Percentiles rank a stretch among this genome's conserved stretches.
phyloP scores from a whole-genome alignment of 2,329 filamentous ascomycete species.

The Byssothecium circinans region DNA sequence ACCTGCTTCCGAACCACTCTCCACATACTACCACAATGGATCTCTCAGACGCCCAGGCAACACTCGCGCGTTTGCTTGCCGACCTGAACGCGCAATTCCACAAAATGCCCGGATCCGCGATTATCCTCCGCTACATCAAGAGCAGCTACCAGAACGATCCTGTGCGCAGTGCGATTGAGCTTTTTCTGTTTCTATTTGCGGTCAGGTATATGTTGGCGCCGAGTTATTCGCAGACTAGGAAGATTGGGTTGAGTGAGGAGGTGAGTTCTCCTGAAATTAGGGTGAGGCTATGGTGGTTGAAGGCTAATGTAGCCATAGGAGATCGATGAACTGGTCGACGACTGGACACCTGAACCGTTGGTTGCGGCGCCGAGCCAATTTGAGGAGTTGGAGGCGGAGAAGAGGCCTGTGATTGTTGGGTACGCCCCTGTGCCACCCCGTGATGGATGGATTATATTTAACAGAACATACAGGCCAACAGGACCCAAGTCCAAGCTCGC shows the following conservation, averaged over 20 bases:
- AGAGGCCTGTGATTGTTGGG: constrained; percentile 84
- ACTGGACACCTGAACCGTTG: constrained; percentile 93
- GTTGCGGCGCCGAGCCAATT: constrained; percentile 72
- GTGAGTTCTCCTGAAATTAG: constrained; percentile 37
- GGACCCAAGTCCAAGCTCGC: constrained; percentile 87
- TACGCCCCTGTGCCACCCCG: constrained; percentile 43
- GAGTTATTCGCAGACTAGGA: constrained; percentile 87
- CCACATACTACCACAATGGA: constrained; percentile 50
- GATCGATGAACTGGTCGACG: constrained; percentile 94
- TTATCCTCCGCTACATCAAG: constrained; percentile 91
- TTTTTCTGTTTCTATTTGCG: constrained; percentile 93
- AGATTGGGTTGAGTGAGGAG: constrained; percentile 85
- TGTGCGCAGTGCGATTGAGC: constrained; percentile 86
- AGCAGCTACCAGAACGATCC: constrained; percentile 98
- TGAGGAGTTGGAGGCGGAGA: constrained; percentile 82
- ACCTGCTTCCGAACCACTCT: background rate
- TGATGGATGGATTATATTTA: background rate
- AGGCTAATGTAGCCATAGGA: constrained; percentile 56
- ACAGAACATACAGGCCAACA: constrained; percentile 63
- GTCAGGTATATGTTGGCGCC: constrained; percentile 90
- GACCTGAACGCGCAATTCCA: constrained; percentile 71
- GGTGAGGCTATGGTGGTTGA: background rate
- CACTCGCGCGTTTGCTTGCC: constrained; percentile 57
- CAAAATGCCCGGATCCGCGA: constrained; percentile 88
- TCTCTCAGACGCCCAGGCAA: constrained; percentile 57